These are phyloP conservation scores for Adiantum capillusveneris DNA, from an alignment of 75 land plant species.

Conservation along the genomic window DNA sequence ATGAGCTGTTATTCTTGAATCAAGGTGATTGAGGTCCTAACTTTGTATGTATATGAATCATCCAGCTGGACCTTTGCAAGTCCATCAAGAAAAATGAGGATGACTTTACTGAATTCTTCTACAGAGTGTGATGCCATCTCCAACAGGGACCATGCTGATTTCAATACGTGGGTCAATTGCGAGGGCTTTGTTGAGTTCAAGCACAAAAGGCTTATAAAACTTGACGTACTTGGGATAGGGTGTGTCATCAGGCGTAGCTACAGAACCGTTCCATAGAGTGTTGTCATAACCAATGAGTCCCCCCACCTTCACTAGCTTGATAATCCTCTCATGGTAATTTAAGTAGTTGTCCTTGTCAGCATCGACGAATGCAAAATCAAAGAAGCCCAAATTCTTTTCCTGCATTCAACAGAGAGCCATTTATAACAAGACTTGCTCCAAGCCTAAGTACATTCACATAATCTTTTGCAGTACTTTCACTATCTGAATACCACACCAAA, in stretches of 20 bases:
- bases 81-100: no score
- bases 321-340: conserved; percentile 54
- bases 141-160: conserved; percentile 53
- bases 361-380: conserved; percentile 61
- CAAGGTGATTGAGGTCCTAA: no score
- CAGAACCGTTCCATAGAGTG: conserved; percentile 66
- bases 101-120: conserved; percentile 45
- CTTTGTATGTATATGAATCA: no score
- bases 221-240: conserved; percentile 51
- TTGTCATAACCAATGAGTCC: conserved; percentile 70
- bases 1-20: no score
- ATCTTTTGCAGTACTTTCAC: background rate
- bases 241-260: conserved; percentile 53
- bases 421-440: background rate
- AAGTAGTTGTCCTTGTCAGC: conserved; percentile 71
- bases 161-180: conserved; percentile 64
- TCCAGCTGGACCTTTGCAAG: no score
- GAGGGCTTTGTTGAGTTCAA: conserved; percentile 56
- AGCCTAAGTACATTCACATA: background rate
- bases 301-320: conserved; percentile 53
- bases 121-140: conserved; percentile 73
- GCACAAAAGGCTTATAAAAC: conserved; percentile 52
- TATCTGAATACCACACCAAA: background rate
- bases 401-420: conserved; percentile 16
- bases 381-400: conserved; percentile 39